Base-by-base conservation (phyloP, 2,329 filamentous ascomycete genomes). In the Trichophyton rubrum region DNA sequence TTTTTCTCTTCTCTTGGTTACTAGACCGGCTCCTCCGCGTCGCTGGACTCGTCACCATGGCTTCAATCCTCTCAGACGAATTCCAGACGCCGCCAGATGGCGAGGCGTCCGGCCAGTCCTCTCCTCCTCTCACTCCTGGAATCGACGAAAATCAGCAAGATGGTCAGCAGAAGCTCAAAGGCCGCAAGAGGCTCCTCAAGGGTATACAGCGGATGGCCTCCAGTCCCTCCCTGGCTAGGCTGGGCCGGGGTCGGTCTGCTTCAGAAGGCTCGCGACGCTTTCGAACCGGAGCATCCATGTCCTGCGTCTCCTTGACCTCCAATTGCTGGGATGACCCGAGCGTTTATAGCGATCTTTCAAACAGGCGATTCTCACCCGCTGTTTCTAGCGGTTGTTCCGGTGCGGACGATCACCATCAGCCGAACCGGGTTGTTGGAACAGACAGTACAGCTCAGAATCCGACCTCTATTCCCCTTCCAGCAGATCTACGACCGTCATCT, bases 171-270 rank as follows among this genome's bases (percentile, higher is more conserved):
- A 89, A 86, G 73, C 77, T 82, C 61, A 90, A 85, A 71, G 82
- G 84, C 59, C 83, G 87, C 55, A 83, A 85, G 67, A 83, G 85
- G 62, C 74, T 95, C 38, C 77, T 95, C 17, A 84, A 85, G 64
- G 84, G 85, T 35, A 80, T 95, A 56, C 86, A 92, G 64, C 85
- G 89, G 61, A 92, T 95, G 68, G 86, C 88, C 9, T 95, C 90
- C 0, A 89, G 86, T 5, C 85, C 88, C 0, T 88, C 87, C 15
- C 75, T 95, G 58, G 78, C 81, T 45, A 82, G 82, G 61, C 73
- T 85, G 59, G 81, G 84, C 60, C 82, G 87, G 62, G 77, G 83
- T 27, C 80, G 85, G 60, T 86, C 89, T 5, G 80, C 83, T 61
- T 65, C 63, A 17, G 41, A 59, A 8, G 85, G 82, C 68, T 87